phyloP scores from a whole-genome alignment of 2,329 filamentous ascomycete species.

The Colletotrichum coccodes region DNA sequence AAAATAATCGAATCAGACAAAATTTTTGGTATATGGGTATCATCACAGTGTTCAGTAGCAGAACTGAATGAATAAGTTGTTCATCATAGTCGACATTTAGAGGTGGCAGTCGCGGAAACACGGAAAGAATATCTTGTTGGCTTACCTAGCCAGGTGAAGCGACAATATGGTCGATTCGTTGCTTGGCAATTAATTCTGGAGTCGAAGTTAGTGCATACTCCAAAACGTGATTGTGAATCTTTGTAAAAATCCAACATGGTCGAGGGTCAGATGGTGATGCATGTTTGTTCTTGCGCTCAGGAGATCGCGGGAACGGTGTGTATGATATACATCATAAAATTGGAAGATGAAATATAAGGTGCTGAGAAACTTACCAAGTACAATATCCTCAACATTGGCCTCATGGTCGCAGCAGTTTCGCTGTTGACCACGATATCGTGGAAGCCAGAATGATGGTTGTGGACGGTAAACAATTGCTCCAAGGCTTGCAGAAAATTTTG shows the following conservation, averaged over 20 bases:
- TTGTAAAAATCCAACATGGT: neutral
- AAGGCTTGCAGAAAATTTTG: constrained; percentile 30
- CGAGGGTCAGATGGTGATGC: constrained; percentile 78
- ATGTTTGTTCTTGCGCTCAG: constrained; percentile 75
- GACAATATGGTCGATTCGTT: neutral
- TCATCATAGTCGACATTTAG: constrained; percentile 68
- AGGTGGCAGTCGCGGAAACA: neutral
- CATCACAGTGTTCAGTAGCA: constrained; percentile 79
- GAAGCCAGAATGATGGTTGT: neutral
- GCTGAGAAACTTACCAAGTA: constrained; percentile 37
- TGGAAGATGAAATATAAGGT: constrained; percentile 15
- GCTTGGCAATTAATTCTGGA: neutral
- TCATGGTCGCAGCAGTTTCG: neutral
- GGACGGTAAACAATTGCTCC: neutral
- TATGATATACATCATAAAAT: constrained; percentile 61
- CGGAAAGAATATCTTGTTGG: neutral
- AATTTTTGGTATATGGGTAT: constrained; percentile 73
- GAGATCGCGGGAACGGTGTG: constrained; percentile 68
- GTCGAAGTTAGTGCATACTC: neutral
- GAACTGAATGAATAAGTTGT: constrained; percentile 73
- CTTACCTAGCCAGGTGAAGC: neutral
- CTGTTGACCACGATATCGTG: neutral
- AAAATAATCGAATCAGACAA: constrained; percentile 59
- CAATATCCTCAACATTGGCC: neutral
- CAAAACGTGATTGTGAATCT: neutral